phyloP scores from a whole-genome alignment of 345 rosid species.

The Microthlaspi erraticum region DNA sequence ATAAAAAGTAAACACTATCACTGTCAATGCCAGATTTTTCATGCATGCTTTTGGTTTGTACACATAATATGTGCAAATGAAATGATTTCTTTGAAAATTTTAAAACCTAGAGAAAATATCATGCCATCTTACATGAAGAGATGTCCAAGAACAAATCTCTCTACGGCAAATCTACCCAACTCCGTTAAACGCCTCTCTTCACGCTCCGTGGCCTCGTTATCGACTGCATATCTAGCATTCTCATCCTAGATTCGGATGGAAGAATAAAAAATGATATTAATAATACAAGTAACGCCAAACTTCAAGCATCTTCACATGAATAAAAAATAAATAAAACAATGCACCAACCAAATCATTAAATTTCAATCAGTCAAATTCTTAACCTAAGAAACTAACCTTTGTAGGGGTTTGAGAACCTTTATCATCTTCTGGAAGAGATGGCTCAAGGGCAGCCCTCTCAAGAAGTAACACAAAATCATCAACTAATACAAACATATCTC shows the following conservation, averaged over 20 bases:
- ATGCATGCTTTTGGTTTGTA: conserved; percentile 6
- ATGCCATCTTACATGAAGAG: conserved; percentile 69
- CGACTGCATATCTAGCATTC: conserved; percentile 75
- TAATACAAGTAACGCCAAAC: not conserved
- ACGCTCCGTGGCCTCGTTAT: conserved; percentile 71
- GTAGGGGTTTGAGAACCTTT: conserved; percentile 83
- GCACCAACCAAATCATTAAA: conserved; percentile 6
- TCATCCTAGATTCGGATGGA: conserved; percentile 61
- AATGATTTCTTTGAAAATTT: conserved; percentile 10
- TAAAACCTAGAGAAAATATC: not conserved
- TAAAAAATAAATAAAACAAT: too few relatives aligned
- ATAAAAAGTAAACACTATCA: conserved; percentile 26
- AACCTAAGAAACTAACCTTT: conserved; percentile 57
- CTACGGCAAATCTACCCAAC: conserved; percentile 86
- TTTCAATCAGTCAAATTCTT: conserved; percentile 10
- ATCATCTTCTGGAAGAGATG: conserved; percentile 82
- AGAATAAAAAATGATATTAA: not conserved
- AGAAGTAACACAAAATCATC: conserved; percentile 77
- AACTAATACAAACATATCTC: conserved; percentile 79
- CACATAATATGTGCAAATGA: conserved; percentile 15
- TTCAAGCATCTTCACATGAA: too few relatives aligned
- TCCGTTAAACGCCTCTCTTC: conserved; percentile 96
- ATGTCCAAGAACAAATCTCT: conserved; percentile 86
- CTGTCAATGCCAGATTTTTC: conserved; percentile 19
- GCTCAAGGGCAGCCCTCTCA: conserved; percentile 84